Percentiles rank a stretch among this genome's conserved stretches.
phyloP scores from a whole-genome alignment of 345 rosid species.

The Rhodamnia rubescens region DNA sequence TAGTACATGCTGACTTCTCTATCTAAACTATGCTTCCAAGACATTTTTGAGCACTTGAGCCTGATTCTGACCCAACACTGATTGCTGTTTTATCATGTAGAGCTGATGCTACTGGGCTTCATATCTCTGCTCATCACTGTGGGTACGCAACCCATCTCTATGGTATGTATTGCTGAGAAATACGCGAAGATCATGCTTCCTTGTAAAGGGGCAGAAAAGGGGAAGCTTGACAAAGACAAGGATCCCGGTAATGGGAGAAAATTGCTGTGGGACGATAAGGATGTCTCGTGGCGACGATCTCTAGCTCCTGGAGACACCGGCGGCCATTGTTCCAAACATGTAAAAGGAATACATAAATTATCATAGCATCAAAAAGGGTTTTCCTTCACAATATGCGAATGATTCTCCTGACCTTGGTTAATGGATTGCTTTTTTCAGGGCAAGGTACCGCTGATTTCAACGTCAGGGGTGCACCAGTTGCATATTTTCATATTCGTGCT shows the following conservation, averaged over 20 bases:
- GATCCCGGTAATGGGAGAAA: not conserved
- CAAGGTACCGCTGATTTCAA: conserved; percentile 24
- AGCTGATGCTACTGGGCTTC: conserved; percentile 34
- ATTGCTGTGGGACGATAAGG: conserved; percentile 9
- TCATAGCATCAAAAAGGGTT: not conserved
- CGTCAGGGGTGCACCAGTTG: conserved; percentile 27
- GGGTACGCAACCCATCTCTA: conserved; percentile 13
- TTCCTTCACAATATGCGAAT: not conserved
- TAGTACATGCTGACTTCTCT: no score
- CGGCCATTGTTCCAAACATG: conserved; percentile 17
- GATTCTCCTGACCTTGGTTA: not conserved
- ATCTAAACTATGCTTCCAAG: not conserved
- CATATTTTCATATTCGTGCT: conserved; percentile 38
- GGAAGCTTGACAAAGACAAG: not conserved
- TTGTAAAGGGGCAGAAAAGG: conserved; percentile 3
- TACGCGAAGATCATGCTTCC: conserved; percentile 23
- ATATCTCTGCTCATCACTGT: conserved; percentile 31
- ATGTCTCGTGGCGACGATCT: conserved; percentile 5
- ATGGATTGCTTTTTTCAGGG: conserved; percentile 6
- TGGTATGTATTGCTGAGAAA: conserved; percentile 16
- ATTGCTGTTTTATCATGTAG: conserved; percentile 5
- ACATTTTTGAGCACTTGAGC: not conserved
- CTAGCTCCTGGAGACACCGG: conserved; percentile 7
- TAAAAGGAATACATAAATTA: not conserved
- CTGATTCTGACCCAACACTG: not conserved